These are phyloP conservation scores for Luffa aegyptiaca DNA, from an alignment of 306 rosid genomes.

Conservation along the genomic window DNA sequence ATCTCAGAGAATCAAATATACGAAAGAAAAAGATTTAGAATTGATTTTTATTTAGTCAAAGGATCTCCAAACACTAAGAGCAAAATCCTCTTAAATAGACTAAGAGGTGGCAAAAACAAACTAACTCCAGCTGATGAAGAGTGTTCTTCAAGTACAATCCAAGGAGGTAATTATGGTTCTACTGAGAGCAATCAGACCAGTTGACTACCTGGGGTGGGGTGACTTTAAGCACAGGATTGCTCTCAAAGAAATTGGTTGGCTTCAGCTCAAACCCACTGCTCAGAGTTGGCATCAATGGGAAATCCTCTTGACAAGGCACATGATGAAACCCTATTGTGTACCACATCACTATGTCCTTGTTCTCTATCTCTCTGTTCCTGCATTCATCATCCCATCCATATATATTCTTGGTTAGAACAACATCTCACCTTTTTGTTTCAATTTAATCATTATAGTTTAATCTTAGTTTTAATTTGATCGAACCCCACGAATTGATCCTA, in stretches of 20 bases:
- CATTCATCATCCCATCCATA: not conserved
- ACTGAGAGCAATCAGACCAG: not conserved
- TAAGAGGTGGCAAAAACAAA: too few species aligned
- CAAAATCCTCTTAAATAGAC: too few species aligned
- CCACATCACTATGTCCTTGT: slow-evolving; percentile 30
- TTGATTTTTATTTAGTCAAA: too few species aligned
- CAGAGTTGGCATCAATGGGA: slow-evolving; percentile 51
- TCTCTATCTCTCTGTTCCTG: slow-evolving; percentile 7
- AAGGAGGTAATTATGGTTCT: not conserved
- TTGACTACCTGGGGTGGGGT: not conserved
- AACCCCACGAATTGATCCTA: too few species aligned
- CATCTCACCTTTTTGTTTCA: not conserved
- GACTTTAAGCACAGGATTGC: slow-evolving; percentile 48
- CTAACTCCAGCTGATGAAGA: not conserved
- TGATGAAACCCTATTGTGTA: slow-evolving; percentile 56
- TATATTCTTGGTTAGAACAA: not conserved
- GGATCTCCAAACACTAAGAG: too few species aligned
- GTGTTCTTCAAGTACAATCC: not conserved
- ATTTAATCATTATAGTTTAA: too few species aligned
- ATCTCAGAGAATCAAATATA: too few species aligned
- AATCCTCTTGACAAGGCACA: slow-evolving; percentile 55
- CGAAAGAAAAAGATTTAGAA: too few species aligned
- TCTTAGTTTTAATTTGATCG: too few species aligned
- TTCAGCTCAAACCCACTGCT: slow-evolving; percentile 40
- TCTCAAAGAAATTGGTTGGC: slow-evolving; percentile 65